Base-by-base conservation (phyloP, 2,329 filamentous ascomycete species). In the Neoscytalidium dimidiatum region DNA sequence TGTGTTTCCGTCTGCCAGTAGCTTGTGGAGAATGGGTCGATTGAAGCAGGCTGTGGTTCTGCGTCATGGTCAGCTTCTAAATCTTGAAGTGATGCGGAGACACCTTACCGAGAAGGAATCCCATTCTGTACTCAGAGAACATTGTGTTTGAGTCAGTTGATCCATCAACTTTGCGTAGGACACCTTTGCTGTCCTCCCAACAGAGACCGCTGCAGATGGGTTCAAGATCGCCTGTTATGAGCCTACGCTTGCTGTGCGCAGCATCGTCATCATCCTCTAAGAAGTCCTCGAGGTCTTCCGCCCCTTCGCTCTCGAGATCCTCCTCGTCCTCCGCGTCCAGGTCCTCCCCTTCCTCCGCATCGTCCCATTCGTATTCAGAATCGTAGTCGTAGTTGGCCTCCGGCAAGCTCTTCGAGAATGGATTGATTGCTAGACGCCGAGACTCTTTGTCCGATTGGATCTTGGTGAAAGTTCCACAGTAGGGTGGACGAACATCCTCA, bases 201-300 rank as follows among this genome's bases (percentile, higher is more conserved):
- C 90, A 95, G 9, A 98, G 80, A 0, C 94, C 95, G 3, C 88
- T 92, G 73, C 85, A 91, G 46, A 90, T 82, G 0, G 93, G 92
- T 72, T 94, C 87, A 71, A 96, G 83, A 68, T 92, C 88, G 31
- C 88, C 87, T 33, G 81, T 86, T 71, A 85, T 80, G 6, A 85
- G 76, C 79, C 89, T 77, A 74, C 85, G 80, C 81, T 86, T 84
- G 75, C 82, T 68, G 78, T 81, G 74, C 77, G 79, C 66, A 80
- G 85, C 72, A 77, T 95, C 92, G 62, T 96, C 92, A 5, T 92
- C 92, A 71, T 96, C 92, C 70, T 97, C 94, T 1, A 97, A 82
- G 72, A 97, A 97, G 19, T 88, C 94, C 3, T 92, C 92, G 88
- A 97, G 90, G 66, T 96, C 93, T 67, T 92, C 90, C 17, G 92